Evolutionary conservation across 257 asterid genomes (phyloP).

Genomic region (Mentha longifolia): DNA sequence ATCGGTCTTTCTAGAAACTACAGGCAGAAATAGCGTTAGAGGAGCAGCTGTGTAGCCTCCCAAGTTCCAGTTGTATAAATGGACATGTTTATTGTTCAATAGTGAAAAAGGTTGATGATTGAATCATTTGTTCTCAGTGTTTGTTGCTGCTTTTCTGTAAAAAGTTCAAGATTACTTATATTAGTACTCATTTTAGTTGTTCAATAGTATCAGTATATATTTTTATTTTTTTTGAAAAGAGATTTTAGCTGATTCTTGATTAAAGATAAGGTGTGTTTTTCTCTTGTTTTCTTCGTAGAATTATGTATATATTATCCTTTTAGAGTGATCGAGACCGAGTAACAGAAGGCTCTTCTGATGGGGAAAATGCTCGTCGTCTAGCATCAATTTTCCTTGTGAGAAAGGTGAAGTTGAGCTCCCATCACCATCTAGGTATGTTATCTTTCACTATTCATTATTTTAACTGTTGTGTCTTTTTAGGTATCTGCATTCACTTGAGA

Average conservation of each 20-base stretch:
- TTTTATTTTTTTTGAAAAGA: too few relatives aligned
- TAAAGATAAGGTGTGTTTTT: not conserved
- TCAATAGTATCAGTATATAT: too few relatives aligned
- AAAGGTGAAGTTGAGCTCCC: conserved; percentile 18
- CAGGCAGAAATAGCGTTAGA: conserved; percentile 29
- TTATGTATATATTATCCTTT: not conserved
- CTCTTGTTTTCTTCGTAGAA: not conserved
- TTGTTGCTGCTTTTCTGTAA: not conserved
- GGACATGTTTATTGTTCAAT: conserved; percentile 26
- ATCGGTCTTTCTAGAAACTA: conserved; percentile 34
- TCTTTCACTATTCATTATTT: not conserved
- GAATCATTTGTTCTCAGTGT: not conserved
- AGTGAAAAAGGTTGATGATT: conserved; percentile 22
- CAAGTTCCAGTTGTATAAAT: conserved; percentile 31
- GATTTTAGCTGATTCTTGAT: not conserved
- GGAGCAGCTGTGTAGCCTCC: conserved; percentile 23
- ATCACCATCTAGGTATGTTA: conserved; percentile 13
- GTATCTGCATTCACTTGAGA: not conserved
- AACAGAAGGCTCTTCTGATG: not conserved
- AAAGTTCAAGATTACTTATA: not conserved
- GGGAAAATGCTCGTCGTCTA: not conserved
- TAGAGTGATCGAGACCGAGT: not conserved
- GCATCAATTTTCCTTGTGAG: not conserved
- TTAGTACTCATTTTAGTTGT: too few relatives aligned
- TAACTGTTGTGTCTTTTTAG: not conserved